Evolutionary conservation across 768 basidiomycete genomes (phyloP).

Genomic region (Trametes punicea): DNA sequence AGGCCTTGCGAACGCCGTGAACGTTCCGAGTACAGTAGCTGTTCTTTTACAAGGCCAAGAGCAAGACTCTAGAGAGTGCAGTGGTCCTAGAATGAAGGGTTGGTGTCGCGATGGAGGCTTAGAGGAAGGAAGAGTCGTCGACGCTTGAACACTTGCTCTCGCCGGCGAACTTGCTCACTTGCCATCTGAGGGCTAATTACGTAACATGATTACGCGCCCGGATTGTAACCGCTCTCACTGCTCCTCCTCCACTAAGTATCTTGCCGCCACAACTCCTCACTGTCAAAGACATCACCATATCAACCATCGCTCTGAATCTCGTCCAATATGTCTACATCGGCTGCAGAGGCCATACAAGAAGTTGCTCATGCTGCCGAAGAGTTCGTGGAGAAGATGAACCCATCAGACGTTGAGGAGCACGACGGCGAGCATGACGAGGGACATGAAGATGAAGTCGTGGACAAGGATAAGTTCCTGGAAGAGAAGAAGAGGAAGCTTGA

Average conservation of each 20-base stretch:
- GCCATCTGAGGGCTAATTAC: neutral
- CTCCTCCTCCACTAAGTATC: neutral
- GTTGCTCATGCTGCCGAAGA: constrained; percentile 30
- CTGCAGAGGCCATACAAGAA: constrained; percentile 16
- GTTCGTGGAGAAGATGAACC: constrained; percentile 29
- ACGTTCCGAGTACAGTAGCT: too few species aligned
- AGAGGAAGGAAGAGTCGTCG: neutral
- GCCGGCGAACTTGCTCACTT: neutral
- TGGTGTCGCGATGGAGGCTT: neutral
- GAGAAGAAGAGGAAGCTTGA: constrained; percentile 78
- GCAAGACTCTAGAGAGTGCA: too few species aligned
- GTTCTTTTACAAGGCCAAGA: too few species aligned
- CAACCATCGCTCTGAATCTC: neutral
- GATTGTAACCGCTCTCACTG: neutral
- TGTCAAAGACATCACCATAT: neutral
- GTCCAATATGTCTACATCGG: constrained; percentile 5
- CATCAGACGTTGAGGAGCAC: constrained; percentile 14
- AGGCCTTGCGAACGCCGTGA: too few species aligned
- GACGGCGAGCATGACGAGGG: constrained; percentile 13
- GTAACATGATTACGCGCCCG: neutral
- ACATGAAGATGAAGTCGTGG: constrained; percentile 1
- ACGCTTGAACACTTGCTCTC: too few species aligned
- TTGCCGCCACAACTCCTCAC: neutral
- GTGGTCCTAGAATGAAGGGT: too few species aligned
- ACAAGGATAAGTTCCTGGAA: constrained; percentile 44